Base-by-base conservation (phyloP, 2,329 filamentous ascomycete genomes). In the Cladorrhinum sp. region DNA sequence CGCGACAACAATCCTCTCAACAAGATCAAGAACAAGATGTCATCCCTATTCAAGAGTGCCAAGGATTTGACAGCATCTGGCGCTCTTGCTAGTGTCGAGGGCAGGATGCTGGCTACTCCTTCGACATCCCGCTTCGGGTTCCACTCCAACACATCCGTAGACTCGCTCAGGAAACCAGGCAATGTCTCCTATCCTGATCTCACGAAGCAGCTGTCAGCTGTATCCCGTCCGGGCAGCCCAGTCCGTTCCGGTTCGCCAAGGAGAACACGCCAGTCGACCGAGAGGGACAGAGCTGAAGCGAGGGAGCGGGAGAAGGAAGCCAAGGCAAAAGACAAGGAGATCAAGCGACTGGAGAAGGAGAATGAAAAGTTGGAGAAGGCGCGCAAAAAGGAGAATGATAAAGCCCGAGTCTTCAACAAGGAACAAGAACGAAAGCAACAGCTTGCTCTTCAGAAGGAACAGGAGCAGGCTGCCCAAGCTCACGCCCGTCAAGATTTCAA, bases 11-110 rank as follows among this genome's bases (percentile, higher is more conserved):
- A 89, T 61, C 92, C 92, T 4, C 75, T 97, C 61, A 96, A 93
- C 74, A 92, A 95, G 55, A 93, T 95, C 25, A 98, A 96, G 77
- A 91, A 90, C 70, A 96, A 92, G 72, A 80, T 98, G 52, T 96
- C 93, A 51, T 96, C 93, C 9, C 92, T 96, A 62, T 80, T 97
- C 68, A 93, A 92, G 75, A 90, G 88, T 58, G 95, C 93, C 3
- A 93, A 90, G 73, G 91, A 89, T 13, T 84, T 97, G 53, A 88
- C 97, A 64, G 91, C 89, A 18, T 96, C 90, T 66, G 93, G 85
- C 66, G 85, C 85, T 2, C 84, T 81, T 16, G 76, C 84, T 38
- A 87, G 84, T 66, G 85, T 85, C 0, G 85, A 88, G 66, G 82
- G 83, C 7, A 88, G 87, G 66, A 50, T 54, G 2, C 70, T 86